phyloP scores from a whole-genome alignment of 179 eudicot species.

The Camellia oleifera region DNA sequence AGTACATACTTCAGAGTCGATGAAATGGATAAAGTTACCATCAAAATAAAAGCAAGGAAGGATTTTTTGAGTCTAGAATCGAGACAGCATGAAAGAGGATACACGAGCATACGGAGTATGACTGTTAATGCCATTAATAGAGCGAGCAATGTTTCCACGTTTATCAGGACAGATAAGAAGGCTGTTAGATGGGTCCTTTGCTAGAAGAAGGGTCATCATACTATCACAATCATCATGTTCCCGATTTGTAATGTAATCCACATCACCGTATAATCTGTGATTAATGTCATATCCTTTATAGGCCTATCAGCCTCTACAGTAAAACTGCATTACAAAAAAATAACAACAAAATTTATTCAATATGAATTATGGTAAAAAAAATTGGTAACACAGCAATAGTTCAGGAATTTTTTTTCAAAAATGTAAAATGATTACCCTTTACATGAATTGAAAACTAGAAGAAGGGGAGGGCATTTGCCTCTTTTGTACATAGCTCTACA shows the following conservation, averaged over 20 bases:
- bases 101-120: constrained; percentile 56
- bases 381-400: background rate
- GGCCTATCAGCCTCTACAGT: constrained; percentile 79
- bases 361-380: too few relatives aligned
- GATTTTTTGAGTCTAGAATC: background rate
- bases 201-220: constrained; percentile 83
- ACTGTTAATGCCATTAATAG: constrained; percentile 87
- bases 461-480: constrained; percentile 81
- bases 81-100: constrained; percentile 7
- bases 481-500: constrained; percentile 65
- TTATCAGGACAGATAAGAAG: constrained; percentile 88
- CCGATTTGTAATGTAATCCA: constrained; percentile 78
- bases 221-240: constrained; percentile 85
- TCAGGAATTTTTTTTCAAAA: background rate
- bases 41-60: constrained; percentile 1
- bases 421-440: constrained; percentile 59
- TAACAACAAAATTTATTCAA: constrained; percentile 10
- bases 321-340: constrained; percentile 44
- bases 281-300: constrained; percentile 76
- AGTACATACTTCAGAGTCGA: background rate
- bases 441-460: constrained; percentile 59
- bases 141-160: constrained; percentile 85
- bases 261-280: constrained; percentile 82
- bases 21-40: background rate
- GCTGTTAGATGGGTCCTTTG: constrained; percentile 57